Percentiles rank a stretch among this genome's conserved stretches.
These are phyloP conservation scores for Suhomyces vadensis DNA, from an alignment of 805 yeast genomes.

Conservation along the genomic window DNA sequence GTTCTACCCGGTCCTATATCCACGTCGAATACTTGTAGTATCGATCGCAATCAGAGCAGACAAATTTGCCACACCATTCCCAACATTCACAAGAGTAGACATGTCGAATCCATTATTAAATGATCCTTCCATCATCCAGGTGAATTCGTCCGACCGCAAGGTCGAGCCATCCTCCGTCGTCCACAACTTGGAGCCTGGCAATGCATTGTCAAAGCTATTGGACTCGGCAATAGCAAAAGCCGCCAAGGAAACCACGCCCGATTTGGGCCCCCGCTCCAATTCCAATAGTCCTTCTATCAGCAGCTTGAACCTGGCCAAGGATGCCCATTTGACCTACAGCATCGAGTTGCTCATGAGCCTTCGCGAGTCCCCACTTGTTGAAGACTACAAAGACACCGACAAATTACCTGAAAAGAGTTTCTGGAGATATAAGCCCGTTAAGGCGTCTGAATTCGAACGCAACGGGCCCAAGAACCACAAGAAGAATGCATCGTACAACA, in stretches of 20 bases:
- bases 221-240: constrained; percentile 51
- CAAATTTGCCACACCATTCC: neutral
- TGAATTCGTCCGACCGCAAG: constrained; percentile 5
- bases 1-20: no score
- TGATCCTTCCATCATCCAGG: constrained; percentile 34
- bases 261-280: constrained; percentile 20
- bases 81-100: neutral
- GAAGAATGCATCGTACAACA: constrained; percentile 16
- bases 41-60: neutral
- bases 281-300: constrained; percentile 12
- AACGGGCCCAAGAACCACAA: constrained; percentile 14
- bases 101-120: constrained; percentile 23
- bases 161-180: constrained; percentile 8
- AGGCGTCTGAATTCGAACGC: neutral
- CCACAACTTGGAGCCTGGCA: constrained; percentile 30
- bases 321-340: constrained; percentile 23
- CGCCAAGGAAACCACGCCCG: constrained; percentile 45
- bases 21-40: neutral
- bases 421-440: constrained; percentile 43
- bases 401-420: constrained; percentile 49
- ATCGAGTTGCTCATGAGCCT: constrained; percentile 32
- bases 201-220: constrained; percentile 41
- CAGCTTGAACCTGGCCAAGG: constrained; percentile 4
- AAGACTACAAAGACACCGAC: constrained; percentile 24
- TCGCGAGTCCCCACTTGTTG: constrained; percentile 37